These are phyloP conservation scores for Taphrina wiesneri DNA, from an alignment of 1,139 yeast species.

Conservation along the genomic window DNA sequence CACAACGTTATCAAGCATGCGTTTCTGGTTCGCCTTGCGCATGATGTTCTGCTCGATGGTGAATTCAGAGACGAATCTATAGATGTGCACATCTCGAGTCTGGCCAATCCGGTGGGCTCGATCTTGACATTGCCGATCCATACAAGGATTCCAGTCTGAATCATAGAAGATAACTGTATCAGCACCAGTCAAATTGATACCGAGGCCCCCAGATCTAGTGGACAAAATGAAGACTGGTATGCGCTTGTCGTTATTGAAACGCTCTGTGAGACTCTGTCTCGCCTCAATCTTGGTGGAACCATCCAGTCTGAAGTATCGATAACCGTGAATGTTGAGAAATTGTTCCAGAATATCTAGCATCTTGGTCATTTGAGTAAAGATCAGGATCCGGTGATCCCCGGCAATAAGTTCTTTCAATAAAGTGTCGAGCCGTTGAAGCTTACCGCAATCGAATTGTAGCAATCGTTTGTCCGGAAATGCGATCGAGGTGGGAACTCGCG, in stretches of 20 bases:
- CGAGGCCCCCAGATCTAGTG: slow-evolving; percentile 96
- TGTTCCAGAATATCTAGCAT: slow-evolving; percentile 92
- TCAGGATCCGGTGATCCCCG: slow-evolving; percentile 88
- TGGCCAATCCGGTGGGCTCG: slow-evolving; percentile 99
- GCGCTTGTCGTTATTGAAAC: slow-evolving; percentile 81
- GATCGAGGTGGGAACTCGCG: slow-evolving; percentile 84
- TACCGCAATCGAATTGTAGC: slow-evolving; percentile 95
- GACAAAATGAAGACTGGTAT: slow-evolving; percentile 91
- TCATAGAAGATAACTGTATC: slow-evolving; percentile 99
- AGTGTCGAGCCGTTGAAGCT: slow-evolving; percentile 77
- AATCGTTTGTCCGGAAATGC: slow-evolving; percentile 95
- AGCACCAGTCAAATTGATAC: slow-evolving; percentile 96
- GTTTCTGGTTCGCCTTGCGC: slow-evolving; percentile 91
- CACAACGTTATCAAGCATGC: slow-evolving; percentile 91
- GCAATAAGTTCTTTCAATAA: slow-evolving; percentile 75
- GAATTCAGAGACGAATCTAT: slow-evolving; percentile 91
- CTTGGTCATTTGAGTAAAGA: slow-evolving; percentile 97
- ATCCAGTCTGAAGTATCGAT: slow-evolving; percentile 89
- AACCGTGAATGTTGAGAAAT: slow-evolving; percentile 90
- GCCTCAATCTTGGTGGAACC: slow-evolving; percentile 98
- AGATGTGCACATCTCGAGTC: slow-evolving; percentile 94
- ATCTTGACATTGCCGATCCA: slow-evolving; percentile 99
- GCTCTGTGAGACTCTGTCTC: slow-evolving; percentile 88
- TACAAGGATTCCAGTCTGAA: slow-evolving; percentile 99
- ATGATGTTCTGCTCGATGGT: slow-evolving; percentile 95